Evolutionary conservation across 202 grass and related monocot species (phyloP).

Genomic region (Schoenoplectus tabernaemontani): DNA sequence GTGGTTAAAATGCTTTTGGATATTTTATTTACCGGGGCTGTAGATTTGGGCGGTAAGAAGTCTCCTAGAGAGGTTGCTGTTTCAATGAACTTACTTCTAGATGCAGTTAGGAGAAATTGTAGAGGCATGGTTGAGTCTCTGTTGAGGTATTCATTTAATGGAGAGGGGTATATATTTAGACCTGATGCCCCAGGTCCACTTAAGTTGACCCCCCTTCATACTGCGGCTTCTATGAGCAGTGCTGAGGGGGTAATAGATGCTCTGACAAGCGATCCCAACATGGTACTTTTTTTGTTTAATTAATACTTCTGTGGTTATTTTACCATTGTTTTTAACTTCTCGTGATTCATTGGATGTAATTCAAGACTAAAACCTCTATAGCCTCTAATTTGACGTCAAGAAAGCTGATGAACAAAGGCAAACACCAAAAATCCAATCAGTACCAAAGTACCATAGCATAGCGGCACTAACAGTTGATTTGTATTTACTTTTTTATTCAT

Average conservation of each 20-base stretch:
- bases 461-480: not conserved
- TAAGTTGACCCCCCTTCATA: conserved; percentile 75
- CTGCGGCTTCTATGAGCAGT: conserved; percentile 56
- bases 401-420: too few species aligned
- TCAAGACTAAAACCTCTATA: not conserved
- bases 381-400: too few species aligned
- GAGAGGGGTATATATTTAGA: conserved; percentile 54
- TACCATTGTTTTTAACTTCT: not conserved
- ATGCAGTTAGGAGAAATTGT: conserved; percentile 58
- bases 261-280: conserved; percentile 67
- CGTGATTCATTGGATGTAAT: not conserved
- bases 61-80: conserved; percentile 67
- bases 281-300: conserved; percentile 47
- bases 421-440: not conserved
- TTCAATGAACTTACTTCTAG: conserved; percentile 65
- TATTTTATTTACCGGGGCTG: conserved; percentile 65
- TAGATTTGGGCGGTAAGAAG: conserved; percentile 43
- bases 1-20: conserved; percentile 74
- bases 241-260: conserved; percentile 75
- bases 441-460: not conserved
- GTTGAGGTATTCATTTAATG: conserved; percentile 41
- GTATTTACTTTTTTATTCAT: not conserved
- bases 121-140: conserved; percentile 58
- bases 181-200: conserved; percentile 58
- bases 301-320: conserved; percentile 13